Base-by-base conservation (phyloP, 148 eudicot genomes). In the Fagopyrum homotropicum region DNA sequence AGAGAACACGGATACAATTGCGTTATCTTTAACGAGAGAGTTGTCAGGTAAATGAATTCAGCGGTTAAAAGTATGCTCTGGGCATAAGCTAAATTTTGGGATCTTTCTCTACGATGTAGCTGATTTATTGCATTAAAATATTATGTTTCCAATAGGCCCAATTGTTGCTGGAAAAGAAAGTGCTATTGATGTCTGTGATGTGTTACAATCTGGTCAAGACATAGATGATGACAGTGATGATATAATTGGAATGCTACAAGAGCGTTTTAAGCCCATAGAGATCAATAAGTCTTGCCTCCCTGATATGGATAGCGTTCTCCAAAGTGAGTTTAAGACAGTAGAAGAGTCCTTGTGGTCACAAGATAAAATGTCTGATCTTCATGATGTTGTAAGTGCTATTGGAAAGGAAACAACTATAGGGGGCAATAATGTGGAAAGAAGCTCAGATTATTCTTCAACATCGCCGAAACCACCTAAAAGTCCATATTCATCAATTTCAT, bases 401-500 rank as follows among this genome's bases (percentile, higher is more conserved):
- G 71, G 46, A 17, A 66, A 66, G 71, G 81, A 81, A 55, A 81
- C 81, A 77, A 48, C 71, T 17, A 76, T 63, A 75, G 68, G 64
- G 56, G 75, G 69, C 72, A 74, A 73, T 73, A 56, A 16, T 19
- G 68, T 51, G 74, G 79, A 78, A 63, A 80, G 76, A 29, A 75
- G 82, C 30, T 47, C 73, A 69, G 26, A 50, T 78, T 56, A 57
- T 40, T n/a, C 71, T 40, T 66, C 71, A 79, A 74, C 80, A 49
- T 85, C 92, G 22, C 85, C 91, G 4, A 81, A 76, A 52, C 80
- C 77, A 44, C 77, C 86, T n/a, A 80, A 72, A 80, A 90, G 86
- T 81, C 92, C 90, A 50, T 78, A 88, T 77, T 88, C 88, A 78
- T 82, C 95, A 50, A 50, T 92, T 56, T 86, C 86, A 4, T 76